Conservation (phyloP, 805 yeast genomes). For the Candida coquimbonensis region DNA sequence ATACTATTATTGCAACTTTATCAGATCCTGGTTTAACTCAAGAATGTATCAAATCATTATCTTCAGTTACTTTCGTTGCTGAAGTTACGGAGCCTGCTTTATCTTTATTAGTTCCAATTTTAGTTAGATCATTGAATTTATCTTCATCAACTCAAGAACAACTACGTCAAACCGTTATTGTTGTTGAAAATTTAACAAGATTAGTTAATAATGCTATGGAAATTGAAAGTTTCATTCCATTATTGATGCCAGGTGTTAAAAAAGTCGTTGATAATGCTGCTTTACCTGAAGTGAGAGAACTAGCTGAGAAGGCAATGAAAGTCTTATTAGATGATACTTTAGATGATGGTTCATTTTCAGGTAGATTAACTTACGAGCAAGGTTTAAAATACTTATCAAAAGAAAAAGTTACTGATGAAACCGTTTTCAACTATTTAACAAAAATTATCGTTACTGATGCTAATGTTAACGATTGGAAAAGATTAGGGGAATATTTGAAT, state of each 20-base stretch:
- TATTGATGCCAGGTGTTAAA: conserved; percentile 83
- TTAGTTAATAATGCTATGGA: conserved; percentile 90
- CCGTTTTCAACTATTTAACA: conserved; percentile 41
- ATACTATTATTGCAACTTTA: conserved; percentile 77
- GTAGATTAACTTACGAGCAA: conserved; percentile 54
- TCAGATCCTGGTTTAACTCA: conserved; percentile 88
- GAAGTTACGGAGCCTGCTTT: conserved; percentile 97
- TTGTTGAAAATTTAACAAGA: conserved; percentile 91
- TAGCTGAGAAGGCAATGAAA: conserved; percentile 77
- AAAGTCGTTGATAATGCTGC: conserved; percentile 87
- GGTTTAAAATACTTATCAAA: conserved; percentile 38
- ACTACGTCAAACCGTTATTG: conserved; percentile 92
- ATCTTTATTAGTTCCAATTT: conserved; percentile 83
- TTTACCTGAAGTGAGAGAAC: conserved; percentile 90
- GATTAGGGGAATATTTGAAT: conserved; percentile 48
- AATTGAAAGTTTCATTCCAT: conserved; percentile 81
- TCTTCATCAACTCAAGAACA: conserved; percentile 89
- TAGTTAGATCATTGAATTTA: conserved; percentile 81
- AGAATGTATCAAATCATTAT: conserved; percentile 77
- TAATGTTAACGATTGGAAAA: conserved; percentile 68
- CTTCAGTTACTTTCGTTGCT: conserved; percentile 94
- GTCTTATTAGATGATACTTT: conserved; percentile 81
- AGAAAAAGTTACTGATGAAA: conserved; percentile 28
- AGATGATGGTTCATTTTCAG: conserved; percentile 68
- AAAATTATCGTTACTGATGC: conserved; percentile 52